Percentiles rank a stretch among this genome's conserved stretches.
phyloP scores from a whole-genome alignment of 495 filamentous ascomycete genomes.

The Aspergillus cavernicola region DNA sequence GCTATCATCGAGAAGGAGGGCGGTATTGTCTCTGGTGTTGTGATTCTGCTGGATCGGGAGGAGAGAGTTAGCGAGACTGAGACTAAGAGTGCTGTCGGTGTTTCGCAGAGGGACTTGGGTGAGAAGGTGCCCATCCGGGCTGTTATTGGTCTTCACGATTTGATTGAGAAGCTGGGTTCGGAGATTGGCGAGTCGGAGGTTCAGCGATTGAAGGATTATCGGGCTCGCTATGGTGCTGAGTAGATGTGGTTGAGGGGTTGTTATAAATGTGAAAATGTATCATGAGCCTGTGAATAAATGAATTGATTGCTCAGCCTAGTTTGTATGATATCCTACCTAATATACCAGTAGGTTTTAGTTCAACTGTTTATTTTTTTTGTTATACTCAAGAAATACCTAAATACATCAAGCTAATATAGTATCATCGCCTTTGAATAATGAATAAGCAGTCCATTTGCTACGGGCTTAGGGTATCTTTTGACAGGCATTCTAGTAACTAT shows the following conservation, averaged over 20 bases:
- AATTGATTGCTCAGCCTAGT: neutral
- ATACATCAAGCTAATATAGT: too few relatives aligned
- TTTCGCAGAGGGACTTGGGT: conserved; percentile 64
- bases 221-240: conserved; percentile 58
- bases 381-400: too few relatives aligned
- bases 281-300: conserved; percentile 5
- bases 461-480: too few relatives aligned
- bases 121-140: conserved; percentile 43
- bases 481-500: too few relatives aligned
- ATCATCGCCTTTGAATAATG: too few relatives aligned
- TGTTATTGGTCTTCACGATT: conserved; percentile 65
- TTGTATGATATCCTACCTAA: neutral
- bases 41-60: conserved; percentile 83
- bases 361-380: neutral
- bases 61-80: conserved; percentile 66
- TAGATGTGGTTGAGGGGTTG: conserved; percentile 17
- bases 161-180: conserved; percentile 60
- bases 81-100: conserved; percentile 68
- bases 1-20: conserved; percentile 77
- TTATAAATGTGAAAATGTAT: neutral
- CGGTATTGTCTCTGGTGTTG: conserved; percentile 75
- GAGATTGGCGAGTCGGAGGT: conserved; percentile 57
- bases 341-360: neutral
- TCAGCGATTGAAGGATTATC: conserved; percentile 71
- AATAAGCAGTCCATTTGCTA: too few relatives aligned